Evolutionary conservation across 2,329 filamentous ascomycete species (phyloP).

Genomic region (Penicillium aurantiogriseum): DNA sequence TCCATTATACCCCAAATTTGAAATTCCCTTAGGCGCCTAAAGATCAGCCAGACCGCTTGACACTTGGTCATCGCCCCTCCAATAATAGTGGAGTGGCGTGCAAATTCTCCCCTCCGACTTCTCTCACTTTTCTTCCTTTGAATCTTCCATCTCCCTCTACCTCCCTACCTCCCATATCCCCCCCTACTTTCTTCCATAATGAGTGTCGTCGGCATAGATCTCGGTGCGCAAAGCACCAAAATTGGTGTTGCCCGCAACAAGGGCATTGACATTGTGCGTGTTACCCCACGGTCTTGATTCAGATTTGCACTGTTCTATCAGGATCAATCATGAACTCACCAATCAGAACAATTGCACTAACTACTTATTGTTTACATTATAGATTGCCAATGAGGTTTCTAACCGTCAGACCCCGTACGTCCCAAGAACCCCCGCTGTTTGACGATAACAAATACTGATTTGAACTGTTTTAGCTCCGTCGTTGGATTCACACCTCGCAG

Average conservation of each 20-base stretch:
- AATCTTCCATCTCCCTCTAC: conserved; percentile 24
- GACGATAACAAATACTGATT: conserved; percentile 20
- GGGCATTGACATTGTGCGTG: conserved; percentile 95
- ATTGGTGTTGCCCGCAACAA: conserved; percentile 97
- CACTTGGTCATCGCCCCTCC: conserved; percentile 30
- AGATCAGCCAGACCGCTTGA: conserved; percentile 26
- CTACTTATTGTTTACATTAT: conserved; percentile 19
- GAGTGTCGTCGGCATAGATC: conserved; percentile 77
- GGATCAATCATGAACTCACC: conserved; percentile 1
- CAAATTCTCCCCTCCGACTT: conserved; percentile 40
- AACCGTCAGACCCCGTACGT: conserved; percentile 97
- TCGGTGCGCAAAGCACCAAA: conserved; percentile 95
- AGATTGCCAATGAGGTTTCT: conserved; percentile 99
- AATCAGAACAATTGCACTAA: conserved; percentile 12
- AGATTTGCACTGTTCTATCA: not conserved
- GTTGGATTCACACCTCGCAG: conserved; percentile 93
- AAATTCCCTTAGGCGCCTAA: conserved; percentile 3
- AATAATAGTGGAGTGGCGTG: conserved; percentile 39
- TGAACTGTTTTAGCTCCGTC: conserved; percentile 62
- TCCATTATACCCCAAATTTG: conserved; percentile 6
- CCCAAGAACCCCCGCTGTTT: not conserved
- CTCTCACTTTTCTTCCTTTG: conserved; percentile 18
- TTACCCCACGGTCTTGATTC: conserved; percentile 22
- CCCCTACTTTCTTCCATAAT: conserved; percentile 44
- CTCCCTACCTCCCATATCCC: conserved; percentile 19